Percentiles rank a stretch among this genome's conserved stretches.
Evolutionary conservation across 2,329 filamentous ascomycete genomes (phyloP).

Genomic region (Septoria linicola): DNA sequence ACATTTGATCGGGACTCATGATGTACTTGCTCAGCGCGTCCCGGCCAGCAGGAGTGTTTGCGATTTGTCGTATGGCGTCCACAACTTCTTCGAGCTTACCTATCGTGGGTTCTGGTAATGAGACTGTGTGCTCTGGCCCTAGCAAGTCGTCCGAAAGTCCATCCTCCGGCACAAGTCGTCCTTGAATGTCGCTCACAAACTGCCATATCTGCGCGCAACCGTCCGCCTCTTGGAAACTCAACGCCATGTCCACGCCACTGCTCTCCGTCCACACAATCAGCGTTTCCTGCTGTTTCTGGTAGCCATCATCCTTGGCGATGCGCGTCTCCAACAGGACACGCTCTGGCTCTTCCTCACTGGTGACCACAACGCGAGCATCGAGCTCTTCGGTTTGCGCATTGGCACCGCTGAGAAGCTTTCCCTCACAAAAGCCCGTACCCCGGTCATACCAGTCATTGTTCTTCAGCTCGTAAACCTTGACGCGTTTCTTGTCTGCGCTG

Average conservation of each 20-base stretch:
- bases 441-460: conserved; percentile 99
- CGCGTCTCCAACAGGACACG: conserved; percentile 82
- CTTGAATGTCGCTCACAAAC: conserved; percentile 84
- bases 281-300: conserved; percentile 98
- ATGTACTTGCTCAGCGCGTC: conserved; percentile 87
- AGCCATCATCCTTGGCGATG: conserved; percentile 90
- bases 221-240: conserved; percentile 96
- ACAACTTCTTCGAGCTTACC: conserved; percentile 82
- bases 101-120: conserved; percentile 76
- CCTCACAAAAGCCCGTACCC: conserved; percentile 92
- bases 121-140: conserved; percentile 68
- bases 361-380: conserved; percentile 83
- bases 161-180: conserved; percentile 72
- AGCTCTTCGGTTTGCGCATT: conserved; percentile 53
- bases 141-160: conserved; percentile 84
- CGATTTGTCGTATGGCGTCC: conserved; percentile 75
- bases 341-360: conserved; percentile 87
- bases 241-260: conserved; percentile 90
- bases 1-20: conserved; percentile 67
- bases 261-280: conserved; percentile 97
- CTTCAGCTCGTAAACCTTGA: conserved; percentile 98
- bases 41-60: conserved; percentile 69
- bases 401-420: conserved; percentile 60
- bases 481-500: conserved; percentile 57
- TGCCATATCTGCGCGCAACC: conserved; percentile 94